Base-by-base conservation (phyloP, 306 rosid species). In the Vicia villosa region DNA sequence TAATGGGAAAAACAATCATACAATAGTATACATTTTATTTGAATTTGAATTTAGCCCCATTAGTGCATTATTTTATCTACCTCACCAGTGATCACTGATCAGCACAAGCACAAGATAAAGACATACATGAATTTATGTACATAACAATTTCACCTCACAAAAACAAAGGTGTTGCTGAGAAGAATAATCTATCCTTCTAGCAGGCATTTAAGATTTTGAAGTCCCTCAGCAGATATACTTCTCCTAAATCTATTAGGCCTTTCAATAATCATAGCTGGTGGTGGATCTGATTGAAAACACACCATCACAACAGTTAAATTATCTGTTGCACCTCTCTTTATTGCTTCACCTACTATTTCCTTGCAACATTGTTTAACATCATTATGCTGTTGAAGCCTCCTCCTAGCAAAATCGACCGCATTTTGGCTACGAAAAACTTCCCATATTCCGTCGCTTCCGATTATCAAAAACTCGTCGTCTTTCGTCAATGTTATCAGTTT, bases 401-500 rank as follows among this genome's bases (percentile, higher is more conserved):
- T 86, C 26, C 97, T 70, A 22, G 95, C 92, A 61, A 83, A 91
- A 68, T 95, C 97, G 1, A 91, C 84, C 0, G 97, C 92, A 19
- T 91, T 91, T 77, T 89, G 95, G 82, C 86, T 95, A 4, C 77
- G 83, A 65, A 95, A 95, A 58, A 84, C 75, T 2, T 95, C 99
- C 99, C 99, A 95, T 21, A 95, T 82, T 40, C 99, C 97, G 54
- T 95, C 97, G 38, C 97, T 95, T 0, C 92, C 97, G 34, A 95
- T 91, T 63, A 95, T 91, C 74, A 95, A 73, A 63, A 95, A 91
- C 66, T 95, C 99, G 13, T 95, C 92, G 14, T 87, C 96, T 76
- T 84, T 86, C 37, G 88, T 82, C 65, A 95, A 74, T 73, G 92
- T 87, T 50, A 67, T 69, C 70, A 84, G 42, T 76, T 65, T 87